Conservation (phyloP, 805 yeast species). For the Candida hispaniensis region DNA sequence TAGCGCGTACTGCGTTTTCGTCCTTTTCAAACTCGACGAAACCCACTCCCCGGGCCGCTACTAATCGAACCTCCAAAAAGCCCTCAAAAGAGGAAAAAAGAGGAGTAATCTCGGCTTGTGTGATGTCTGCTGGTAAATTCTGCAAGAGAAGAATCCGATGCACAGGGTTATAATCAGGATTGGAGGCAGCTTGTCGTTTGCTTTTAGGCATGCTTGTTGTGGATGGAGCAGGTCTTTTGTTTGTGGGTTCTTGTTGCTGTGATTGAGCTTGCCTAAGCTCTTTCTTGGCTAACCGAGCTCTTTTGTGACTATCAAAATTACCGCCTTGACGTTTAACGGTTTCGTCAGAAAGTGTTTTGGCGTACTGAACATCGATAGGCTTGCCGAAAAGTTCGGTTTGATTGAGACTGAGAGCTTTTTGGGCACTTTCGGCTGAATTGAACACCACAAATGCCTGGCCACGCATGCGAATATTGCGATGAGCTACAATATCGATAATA, state of each 20-base stretch:
- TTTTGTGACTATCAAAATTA: constrained; percentile 21
- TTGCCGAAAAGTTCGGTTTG: constrained; percentile 37
- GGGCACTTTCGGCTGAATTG: constrained; percentile 34
- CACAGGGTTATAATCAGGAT: constrained; percentile 41
- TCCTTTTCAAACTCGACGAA: constrained; percentile 67
- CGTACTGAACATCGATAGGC: constrained; percentile 38
- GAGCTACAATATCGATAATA: constrained; percentile 43
- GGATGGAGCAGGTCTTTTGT: constrained; percentile 6
- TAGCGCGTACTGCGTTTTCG: constrained; percentile 38
- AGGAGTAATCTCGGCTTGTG: constrained; percentile 34
- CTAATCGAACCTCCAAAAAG: constrained; percentile 54
- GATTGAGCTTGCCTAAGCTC: constrained; percentile 18
- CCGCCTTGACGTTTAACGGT: constrained; percentile 33
- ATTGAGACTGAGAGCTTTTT: constrained; percentile 37
- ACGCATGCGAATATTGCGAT: constrained; percentile 50
- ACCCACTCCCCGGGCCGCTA: constrained; percentile 58
- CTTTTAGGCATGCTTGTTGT: constrained; percentile 16
- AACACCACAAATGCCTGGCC: constrained; percentile 79
- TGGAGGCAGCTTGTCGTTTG: constrained; percentile 12
- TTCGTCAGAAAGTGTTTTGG: constrained; percentile 40
- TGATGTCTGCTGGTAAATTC: constrained; percentile 40
- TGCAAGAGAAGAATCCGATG: constrained; percentile 61
- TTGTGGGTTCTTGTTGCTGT: constrained; percentile 13
- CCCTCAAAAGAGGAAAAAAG: constrained; percentile 47
- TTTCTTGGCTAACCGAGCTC: constrained; percentile 21